Evolutionary conservation across 2,329 filamentous ascomycete genomes (phyloP).

Genomic region (Beauveria brongniartii): DNA sequence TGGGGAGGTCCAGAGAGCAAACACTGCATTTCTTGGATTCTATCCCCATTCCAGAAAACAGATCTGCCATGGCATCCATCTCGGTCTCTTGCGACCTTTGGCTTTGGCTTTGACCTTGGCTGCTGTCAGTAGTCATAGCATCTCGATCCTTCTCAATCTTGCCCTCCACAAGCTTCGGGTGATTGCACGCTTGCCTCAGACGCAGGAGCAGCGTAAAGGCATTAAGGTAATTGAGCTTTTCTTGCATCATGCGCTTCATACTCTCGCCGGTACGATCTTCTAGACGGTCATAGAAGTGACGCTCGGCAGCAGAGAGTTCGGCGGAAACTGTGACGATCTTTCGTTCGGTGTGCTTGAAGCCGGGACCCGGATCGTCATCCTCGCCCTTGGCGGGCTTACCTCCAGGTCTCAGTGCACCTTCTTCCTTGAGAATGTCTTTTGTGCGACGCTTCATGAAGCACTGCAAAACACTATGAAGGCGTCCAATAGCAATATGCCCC

Average conservation of each 20-base stretch:
- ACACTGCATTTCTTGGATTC: constrained; percentile 73
- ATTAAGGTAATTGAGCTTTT: constrained; percentile 81
- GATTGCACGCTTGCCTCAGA: constrained; percentile 88
- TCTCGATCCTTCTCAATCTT: constrained; percentile 86
- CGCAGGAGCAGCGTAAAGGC: constrained; percentile 87
- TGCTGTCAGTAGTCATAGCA: constrained; percentile 59
- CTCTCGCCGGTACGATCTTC: constrained; percentile 79
- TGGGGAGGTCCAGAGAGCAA: constrained; percentile 62
- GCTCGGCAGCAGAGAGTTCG: constrained; percentile 71
- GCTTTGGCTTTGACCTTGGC: constrained; percentile 35
- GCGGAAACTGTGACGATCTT: constrained; percentile 76
- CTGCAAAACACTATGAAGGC: constrained; percentile 75
- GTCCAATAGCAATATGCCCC: constrained; percentile 79
- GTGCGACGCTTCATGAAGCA: constrained; percentile 99
- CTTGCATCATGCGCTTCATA: constrained; percentile 81
- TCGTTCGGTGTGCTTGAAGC: constrained; percentile 86
- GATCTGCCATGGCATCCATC: constrained; percentile 74
- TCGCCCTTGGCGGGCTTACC: constrained; percentile 47
- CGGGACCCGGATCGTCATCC: constrained; percentile 46
- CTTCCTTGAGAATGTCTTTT: constrained; percentile 90
- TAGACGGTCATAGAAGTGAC: constrained; percentile 76
- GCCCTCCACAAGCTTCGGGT: constrained; percentile 77
- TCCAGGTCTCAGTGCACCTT: constrained; percentile 70
- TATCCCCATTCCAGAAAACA: constrained; percentile 79
- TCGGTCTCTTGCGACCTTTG: constrained; percentile 52